These are phyloP conservation scores for Salix caprea DNA, from an alignment of 345 rosid species.

Conservation along the genomic window DNA sequence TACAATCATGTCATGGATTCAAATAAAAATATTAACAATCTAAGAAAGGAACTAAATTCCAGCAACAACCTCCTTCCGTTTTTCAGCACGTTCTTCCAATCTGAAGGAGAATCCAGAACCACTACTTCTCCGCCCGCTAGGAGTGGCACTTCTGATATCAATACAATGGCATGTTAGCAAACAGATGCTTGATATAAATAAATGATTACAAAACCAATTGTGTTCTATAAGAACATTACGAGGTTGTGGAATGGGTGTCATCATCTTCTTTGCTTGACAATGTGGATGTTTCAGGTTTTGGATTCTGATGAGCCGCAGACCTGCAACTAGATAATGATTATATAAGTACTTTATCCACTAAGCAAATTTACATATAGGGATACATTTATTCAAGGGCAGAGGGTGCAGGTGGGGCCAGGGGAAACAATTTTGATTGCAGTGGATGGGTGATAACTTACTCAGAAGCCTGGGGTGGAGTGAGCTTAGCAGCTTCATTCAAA, in stretches of 20 bases:
- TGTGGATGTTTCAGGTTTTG: conserved; percentile 39
- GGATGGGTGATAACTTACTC: conserved; percentile 45
- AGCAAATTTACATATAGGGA: background rate
- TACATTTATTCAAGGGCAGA: background rate
- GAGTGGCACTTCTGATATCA: conserved; percentile 53
- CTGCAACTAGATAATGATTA: conserved; percentile 36
- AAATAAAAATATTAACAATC: conserved; percentile 4
- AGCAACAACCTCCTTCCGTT: conserved; percentile 30
- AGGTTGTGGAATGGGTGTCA: conserved; percentile 72
- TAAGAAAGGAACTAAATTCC: background rate
- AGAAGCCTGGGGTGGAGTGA: conserved; percentile 27
- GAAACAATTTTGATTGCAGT: background rate
- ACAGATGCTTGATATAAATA: background rate
- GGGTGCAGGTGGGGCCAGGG: background rate
- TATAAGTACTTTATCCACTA: background rate
- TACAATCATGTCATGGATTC: background rate
- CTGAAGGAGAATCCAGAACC: conserved; percentile 33
- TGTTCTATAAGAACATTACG: conserved; percentile 45
- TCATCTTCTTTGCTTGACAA: conserved; percentile 63
- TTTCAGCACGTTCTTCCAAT: conserved; percentile 35
- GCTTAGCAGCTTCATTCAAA: conserved; percentile 29
- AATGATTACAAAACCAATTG: background rate
- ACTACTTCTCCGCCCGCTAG: conserved; percentile 48
- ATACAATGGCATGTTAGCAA: background rate
- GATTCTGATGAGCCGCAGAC: conserved; percentile 38